Evolutionary conservation across 2,329 filamentous ascomycete genomes (phyloP).

Genomic region (Didymella pinodella): DNA sequence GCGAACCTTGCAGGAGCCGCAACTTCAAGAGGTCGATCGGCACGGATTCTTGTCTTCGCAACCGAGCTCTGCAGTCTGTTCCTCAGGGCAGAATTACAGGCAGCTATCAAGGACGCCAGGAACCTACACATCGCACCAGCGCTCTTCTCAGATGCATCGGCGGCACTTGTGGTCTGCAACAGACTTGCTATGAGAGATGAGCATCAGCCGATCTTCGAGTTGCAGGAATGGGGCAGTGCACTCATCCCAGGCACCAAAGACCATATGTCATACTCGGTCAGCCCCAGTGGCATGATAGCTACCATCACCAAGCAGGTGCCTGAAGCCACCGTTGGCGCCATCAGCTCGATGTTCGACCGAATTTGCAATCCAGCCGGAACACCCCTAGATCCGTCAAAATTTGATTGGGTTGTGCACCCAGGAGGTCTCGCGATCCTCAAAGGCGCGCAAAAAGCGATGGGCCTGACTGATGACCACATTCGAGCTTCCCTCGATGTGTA

Average conservation of each 20-base stretch:
- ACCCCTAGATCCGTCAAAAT: slow-evolving; percentile 59
- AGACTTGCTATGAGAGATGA: slow-evolving; percentile 58
- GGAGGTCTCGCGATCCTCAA: slow-evolving; percentile 72
- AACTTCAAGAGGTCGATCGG: slow-evolving; percentile 64
- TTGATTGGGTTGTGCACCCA: slow-evolving; percentile 78
- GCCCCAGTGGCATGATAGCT: slow-evolving; percentile 62
- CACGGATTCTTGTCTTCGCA: slow-evolving; percentile 70
- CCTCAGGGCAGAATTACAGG: slow-evolving; percentile 71
- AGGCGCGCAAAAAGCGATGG: slow-evolving; percentile 67
- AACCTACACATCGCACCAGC: slow-evolving; percentile 70
- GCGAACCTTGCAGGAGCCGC: slow-evolving; percentile 72
- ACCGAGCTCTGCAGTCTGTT: slow-evolving; percentile 63
- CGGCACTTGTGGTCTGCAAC: slow-evolving; percentile 71
- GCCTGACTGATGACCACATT: slow-evolving; percentile 69
- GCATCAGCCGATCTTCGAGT: slow-evolving; percentile 59
- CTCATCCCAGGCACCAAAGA: slow-evolving; percentile 68
- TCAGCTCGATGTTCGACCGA: slow-evolving; percentile 47
- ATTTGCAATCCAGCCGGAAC: slow-evolving; percentile 6
- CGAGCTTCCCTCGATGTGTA: slow-evolving; percentile 75
- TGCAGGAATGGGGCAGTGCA: slow-evolving; percentile 71
- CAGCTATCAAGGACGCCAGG: slow-evolving; percentile 57
- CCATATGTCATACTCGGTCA: slow-evolving; percentile 71
- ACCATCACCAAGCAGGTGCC: slow-evolving; percentile 37
- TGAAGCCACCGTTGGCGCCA: slow-evolving; percentile 25
- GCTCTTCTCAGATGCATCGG: slow-evolving; percentile 76